Evolutionary conservation across 495 filamentous ascomycete genomes (phyloP).

Genomic region (Penicillium flavigenum): DNA sequence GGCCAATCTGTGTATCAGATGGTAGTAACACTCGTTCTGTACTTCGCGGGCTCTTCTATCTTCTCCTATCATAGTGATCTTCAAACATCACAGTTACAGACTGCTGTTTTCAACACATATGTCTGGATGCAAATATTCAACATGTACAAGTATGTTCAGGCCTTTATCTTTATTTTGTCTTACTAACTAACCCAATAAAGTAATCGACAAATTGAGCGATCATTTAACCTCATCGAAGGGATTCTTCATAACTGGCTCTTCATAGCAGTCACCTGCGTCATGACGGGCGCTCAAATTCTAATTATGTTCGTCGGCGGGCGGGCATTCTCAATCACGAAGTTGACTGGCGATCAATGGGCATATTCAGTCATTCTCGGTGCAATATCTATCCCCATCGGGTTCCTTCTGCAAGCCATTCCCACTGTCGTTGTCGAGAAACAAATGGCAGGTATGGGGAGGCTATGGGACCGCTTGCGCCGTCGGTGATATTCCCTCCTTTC

Average conservation of each 20-base stretch:
- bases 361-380: slow-evolving; percentile 61
- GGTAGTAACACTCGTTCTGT: slow-evolving; percentile 61
- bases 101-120: slow-evolving; percentile 73
- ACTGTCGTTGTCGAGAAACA: slow-evolving; percentile 5
- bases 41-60: slow-evolving; percentile 61
- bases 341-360: slow-evolving; percentile 61
- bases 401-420: slow-evolving; percentile 2
- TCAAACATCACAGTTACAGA: slow-evolving; percentile 42
- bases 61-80: slow-evolving; percentile 30
- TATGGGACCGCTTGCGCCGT: not conserved
- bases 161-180: not conserved
- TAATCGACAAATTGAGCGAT: slow-evolving; percentile 72
- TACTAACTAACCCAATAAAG: slow-evolving; percentile 31
- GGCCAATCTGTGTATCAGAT: slow-evolving; percentile 74
- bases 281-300: slow-evolving; percentile 67
- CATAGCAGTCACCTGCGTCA: slow-evolving; percentile 65
- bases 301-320: slow-evolving; percentile 65
- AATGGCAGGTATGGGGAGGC: not conserved
- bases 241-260: slow-evolving; percentile 71
- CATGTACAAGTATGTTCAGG: slow-evolving; percentile 38
- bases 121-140: slow-evolving; percentile 87
- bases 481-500: not conserved
- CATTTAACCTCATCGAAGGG: slow-evolving; percentile 77
- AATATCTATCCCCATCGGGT: slow-evolving; percentile 60
- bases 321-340: slow-evolving; percentile 53